These are phyloP conservation scores for Dysphania ambrosioides DNA, from an alignment of 148 eudicot genomes.

Conservation along the genomic window DNA sequence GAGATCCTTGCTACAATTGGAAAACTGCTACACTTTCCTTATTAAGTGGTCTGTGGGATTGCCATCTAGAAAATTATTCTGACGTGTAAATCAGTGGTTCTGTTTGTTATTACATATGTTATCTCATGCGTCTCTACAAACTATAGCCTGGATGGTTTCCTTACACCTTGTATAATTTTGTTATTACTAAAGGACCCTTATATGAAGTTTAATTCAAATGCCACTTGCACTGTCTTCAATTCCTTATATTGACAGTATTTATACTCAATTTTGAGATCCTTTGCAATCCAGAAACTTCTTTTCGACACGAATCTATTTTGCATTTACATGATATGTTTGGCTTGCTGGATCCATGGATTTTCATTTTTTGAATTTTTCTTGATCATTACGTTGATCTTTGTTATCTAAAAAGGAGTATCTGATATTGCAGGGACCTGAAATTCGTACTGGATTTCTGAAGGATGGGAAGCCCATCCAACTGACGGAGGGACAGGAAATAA, in stretches of 20 bases:
- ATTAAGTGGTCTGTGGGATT: neutral
- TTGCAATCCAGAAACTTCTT: neutral
- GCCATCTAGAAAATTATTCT: neutral
- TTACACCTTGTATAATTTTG: neutral
- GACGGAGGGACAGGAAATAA: conserved; percentile 59
- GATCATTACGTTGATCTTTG: neutral
- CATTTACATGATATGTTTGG: neutral
- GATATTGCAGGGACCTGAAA: conserved; percentile 62
- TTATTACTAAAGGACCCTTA: neutral
- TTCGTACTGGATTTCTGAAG: conserved; percentile 68
- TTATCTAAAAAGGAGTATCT: neutral
- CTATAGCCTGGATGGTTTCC: neutral
- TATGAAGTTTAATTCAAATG: neutral
- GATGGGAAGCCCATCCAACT: conserved; percentile 60
- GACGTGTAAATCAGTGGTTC: neutral
- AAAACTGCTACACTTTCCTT: neutral
- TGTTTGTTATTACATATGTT: too few relatives aligned
- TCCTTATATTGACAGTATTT: neutral
- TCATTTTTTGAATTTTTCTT: neutral
- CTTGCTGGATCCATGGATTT: neutral
- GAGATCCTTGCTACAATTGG: neutral
- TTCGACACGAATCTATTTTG: neutral
- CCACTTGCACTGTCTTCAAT: neutral
- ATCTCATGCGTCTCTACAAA: neutral
- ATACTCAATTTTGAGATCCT: neutral